Base-by-base conservation (phyloP, 148 eudicot genomes). In the Rhododendron henanense region DNA sequence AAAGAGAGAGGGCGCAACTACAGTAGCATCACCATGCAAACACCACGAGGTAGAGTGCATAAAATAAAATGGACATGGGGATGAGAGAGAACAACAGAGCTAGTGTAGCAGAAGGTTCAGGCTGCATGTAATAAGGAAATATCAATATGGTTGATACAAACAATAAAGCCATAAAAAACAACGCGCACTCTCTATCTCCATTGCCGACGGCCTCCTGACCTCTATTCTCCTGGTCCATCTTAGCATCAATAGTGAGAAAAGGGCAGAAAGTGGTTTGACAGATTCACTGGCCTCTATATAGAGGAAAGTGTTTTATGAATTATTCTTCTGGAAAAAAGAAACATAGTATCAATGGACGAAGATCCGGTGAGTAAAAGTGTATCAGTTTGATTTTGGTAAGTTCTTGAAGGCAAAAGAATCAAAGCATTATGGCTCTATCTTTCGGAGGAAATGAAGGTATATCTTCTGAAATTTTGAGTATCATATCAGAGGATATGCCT, bases 51-150 rank as follows among this genome's bases (percentile, higher is more conserved):
- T 83, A 67, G 63, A 88, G 84, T n/a, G 37, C 35, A 15, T 86
- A 86, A 2, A 88, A 33, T 25, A 88, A 73, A 28, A 82, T 79
- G 47, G 84, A 83, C 18, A 88, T 73, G 31, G 90, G 90, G 23
- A 86, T 33, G 61, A 85, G 15, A 13, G 88, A 88, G 41, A 85
- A 85, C 51, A 83, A 10, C 15, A 88, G 0, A 33, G 84, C 88
- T 2, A 88, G 53, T 23, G 71, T 23, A 31, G 84, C 18, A 11
- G 86, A 86, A 84, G 90, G 88, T 37, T 88, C 69, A 44, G 78
- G 84, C 74, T 88, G 88, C 88, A 88, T 83, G 59, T 86, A 88
- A 47, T 86, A 71, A 55, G 90, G 90, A 79, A 88, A 88, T 23
- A 84, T 55, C 51, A 86, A 16, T 11, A 85, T 67, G 18, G 74